Base-by-base conservation (phyloP, 176 grass and related monocot species). In the Raddia distichophylla region DNA sequence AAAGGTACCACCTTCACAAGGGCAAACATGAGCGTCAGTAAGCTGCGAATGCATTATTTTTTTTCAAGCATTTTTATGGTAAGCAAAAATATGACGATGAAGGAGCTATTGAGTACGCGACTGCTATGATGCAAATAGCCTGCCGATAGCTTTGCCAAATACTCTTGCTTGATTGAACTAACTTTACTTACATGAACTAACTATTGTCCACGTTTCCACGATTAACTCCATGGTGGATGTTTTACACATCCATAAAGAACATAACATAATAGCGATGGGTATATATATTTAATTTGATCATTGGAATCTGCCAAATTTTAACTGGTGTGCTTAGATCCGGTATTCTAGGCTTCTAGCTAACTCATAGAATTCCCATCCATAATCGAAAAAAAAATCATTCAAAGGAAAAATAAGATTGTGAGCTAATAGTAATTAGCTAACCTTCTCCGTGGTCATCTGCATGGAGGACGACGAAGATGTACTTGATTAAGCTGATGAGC, bases 401-500 rank as follows among this genome's bases (percentile, higher is more conserved):
- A 27, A 27, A 27, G 27, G 27, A 27, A 27, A 27, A 27, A 27
- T 0, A 27, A 27, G n/a, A n/a, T n/a, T n/a, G n/a, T n/a, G 20
- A 61, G 22, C 19, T 14, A 27, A n/a, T 45, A 33, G 12, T 82
- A 51, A 61, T 27, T 27, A 27, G 0, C 0, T 58, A 57, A 95
- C 90, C 90, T 95, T 95, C 93, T 72, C 93, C 87, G 18, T 92
- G 93, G 70, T 95, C 93, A 32, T 95, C 90, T 1, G 90, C 90
- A 8, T 69, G 76, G 78, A 95, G 86, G 8, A 89, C 93, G 77
- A 93, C 18, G 64, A 90, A 20, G 27, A 90, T 83, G 78, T 95
- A 95, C 65, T 95, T 95, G 74, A 95, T 27, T 45, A 95, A 76
- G 78, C 85, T 84, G 85, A 95, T 88, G 37, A 86, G 16, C 1